phyloP scores from a whole-genome alignment of 2,329 filamentous ascomycete genomes.

The Paraphoma sp. region DNA sequence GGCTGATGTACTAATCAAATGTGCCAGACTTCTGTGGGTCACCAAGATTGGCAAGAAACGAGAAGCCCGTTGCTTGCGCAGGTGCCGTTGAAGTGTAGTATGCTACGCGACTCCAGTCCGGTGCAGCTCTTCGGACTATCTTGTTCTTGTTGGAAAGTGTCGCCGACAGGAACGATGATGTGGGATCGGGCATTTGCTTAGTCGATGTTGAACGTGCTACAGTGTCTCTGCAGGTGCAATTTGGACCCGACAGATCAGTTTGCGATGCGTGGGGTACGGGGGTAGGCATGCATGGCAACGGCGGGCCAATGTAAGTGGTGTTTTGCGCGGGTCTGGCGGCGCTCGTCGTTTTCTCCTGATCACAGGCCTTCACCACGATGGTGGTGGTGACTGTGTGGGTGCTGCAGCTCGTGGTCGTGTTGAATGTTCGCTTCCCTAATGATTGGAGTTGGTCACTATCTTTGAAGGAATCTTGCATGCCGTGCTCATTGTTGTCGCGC shows the following conservation, averaged over 20 bases:
- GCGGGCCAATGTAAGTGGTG: conserved; percentile 10
- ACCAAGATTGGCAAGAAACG: conserved; percentile 66
- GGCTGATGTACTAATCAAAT: conserved; percentile 54
- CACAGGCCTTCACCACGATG: conserved; percentile 14
- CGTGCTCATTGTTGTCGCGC: not conserved
- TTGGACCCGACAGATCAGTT: not conserved
- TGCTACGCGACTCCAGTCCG: conserved; percentile 53
- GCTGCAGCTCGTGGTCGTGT: conserved; percentile 10
- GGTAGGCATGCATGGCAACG: conserved; percentile 12
- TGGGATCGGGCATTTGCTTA: not conserved
- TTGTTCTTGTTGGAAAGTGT: not conserved
- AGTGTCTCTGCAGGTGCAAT: conserved; percentile 3
- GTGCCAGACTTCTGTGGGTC: conserved; percentile 61
- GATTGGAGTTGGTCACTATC: not conserved
- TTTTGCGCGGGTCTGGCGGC: not conserved
- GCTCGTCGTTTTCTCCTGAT: not conserved
- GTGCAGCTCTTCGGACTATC: conserved; percentile 12
- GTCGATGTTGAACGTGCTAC: not conserved
- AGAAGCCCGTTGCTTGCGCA: conserved; percentile 57
- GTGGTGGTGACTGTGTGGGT: conserved; percentile 17
- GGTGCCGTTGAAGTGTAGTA: conserved; percentile 55
- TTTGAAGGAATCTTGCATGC: not conserved
- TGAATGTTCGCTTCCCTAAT: conserved; percentile 7
- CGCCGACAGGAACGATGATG: not conserved
- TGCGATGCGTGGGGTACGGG: not conserved